phyloP scores from a whole-genome alignment of 257 asterid genomes.

The Fraxinus pennsylvanica region DNA sequence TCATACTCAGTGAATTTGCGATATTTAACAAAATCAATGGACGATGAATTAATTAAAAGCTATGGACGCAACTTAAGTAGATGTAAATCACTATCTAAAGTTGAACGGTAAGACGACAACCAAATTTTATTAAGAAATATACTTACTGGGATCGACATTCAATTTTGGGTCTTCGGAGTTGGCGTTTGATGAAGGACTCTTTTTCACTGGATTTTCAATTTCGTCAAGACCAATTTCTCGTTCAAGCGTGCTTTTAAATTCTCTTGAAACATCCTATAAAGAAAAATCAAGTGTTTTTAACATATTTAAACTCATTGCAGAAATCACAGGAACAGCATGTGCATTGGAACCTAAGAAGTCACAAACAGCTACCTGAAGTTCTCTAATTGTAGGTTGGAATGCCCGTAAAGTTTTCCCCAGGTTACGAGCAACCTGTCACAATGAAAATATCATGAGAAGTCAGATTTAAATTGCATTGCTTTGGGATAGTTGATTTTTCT shows the following conservation, averaged over 20 bases:
- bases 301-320: constrained; percentile 6
- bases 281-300: constrained; percentile 10
- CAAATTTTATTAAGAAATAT: background rate
- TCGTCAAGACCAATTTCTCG: constrained; percentile 95
- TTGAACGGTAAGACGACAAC: constrained; percentile 2
- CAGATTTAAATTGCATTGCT: background rate
- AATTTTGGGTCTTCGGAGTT: constrained; percentile 28
- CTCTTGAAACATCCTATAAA: constrained; percentile 87
- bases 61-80: background rate
- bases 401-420: constrained; percentile 84
- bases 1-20: background rate
- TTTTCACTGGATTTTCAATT: constrained; percentile 40
- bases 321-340: constrained; percentile 4
- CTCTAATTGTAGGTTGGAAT: constrained; percentile 91
- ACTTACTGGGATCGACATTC: constrained; percentile 67
- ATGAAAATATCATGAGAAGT: constrained; percentile 17
- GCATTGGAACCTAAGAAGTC: constrained; percentile 10
- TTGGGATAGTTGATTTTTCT: background rate
- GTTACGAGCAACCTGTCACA: constrained; percentile 85
- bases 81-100: constrained; percentile 4
- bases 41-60: background rate
- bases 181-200: constrained; percentile 28
- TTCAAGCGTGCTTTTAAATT: constrained; percentile 92
- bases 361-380: constrained; percentile 69
- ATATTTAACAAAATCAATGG: background rate